Conservation (phyloP, 352 stramenopile species). For the Phytophthora macrochlamydospora region DNA sequence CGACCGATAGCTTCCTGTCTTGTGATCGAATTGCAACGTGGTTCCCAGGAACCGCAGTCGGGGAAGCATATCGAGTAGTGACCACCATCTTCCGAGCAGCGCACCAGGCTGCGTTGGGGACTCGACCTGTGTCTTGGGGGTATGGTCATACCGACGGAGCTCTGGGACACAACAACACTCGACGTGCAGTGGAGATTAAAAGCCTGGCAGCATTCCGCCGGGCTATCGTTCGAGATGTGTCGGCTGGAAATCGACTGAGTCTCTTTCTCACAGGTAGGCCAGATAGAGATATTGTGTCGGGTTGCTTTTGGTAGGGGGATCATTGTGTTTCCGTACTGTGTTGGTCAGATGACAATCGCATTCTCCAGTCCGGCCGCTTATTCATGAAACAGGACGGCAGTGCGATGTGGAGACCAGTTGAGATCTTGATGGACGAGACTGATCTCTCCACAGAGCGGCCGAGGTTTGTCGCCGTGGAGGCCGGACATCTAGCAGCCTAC, state of each 20-base stretch:
- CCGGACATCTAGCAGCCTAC: conserved; percentile 60
- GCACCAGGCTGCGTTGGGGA: conserved; percentile 26
- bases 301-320: not conserved
- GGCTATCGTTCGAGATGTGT: conserved; percentile 41
- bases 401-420: conserved; percentile 53
- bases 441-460: conserved; percentile 6
- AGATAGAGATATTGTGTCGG: not conserved
- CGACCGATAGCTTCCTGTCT: conserved; percentile 11
- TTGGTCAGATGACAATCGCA: conserved; percentile 28
- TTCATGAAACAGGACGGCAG: conserved; percentile 60
- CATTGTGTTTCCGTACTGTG: not conserved
- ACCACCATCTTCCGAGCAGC: conserved; percentile 45
- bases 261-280: conserved; percentile 59
- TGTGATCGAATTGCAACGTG: conserved; percentile 3
- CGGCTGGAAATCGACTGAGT: conserved; percentile 60
- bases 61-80: conserved; percentile 48
- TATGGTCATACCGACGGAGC: conserved; percentile 58
- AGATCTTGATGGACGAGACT: conserved; percentile 24
- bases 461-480: conserved; percentile 46
- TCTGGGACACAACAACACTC: conserved; percentile 43
- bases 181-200: conserved; percentile 32
- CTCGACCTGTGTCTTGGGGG: conserved; percentile 55
- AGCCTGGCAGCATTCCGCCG: conserved; percentile 42
- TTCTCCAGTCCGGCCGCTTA: conserved; percentile 61
- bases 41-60: conserved; percentile 19